These are phyloP conservation scores for Taiwanofungus camphoratus DNA, from an alignment of 1,284 basidiomycete species.

Conservation along the genomic window DNA sequence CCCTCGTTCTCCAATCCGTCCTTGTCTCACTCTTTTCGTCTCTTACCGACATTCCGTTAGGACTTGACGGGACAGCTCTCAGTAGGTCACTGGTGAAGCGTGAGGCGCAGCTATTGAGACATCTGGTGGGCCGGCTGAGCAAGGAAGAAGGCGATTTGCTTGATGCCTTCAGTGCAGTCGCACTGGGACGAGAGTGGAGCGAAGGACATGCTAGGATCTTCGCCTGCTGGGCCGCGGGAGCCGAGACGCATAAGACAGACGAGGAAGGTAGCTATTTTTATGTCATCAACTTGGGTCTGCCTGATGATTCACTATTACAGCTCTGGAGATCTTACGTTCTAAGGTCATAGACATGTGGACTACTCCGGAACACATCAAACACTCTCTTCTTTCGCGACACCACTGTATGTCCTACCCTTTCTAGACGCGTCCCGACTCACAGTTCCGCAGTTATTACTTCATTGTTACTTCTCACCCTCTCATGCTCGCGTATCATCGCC, in stretches of 20 bases:
- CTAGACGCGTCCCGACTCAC: not conserved
- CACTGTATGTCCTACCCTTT: conserved; percentile 44
- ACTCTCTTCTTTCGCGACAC: conserved; percentile 65
- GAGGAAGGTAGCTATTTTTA: conserved; percentile 29
- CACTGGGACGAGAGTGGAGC: conserved; percentile 52
- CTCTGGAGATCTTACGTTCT: conserved; percentile 41
- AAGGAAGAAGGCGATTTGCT: conserved; percentile 45
- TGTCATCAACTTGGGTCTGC: not conserved
- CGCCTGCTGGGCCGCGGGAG: conserved; percentile 55
- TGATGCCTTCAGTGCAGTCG: conserved; percentile 43
- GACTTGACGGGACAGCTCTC: conserved; percentile 26
- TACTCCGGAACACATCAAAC: conserved; percentile 60
- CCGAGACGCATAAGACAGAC: conserved; percentile 27
- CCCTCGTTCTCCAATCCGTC: conserved; percentile 48
- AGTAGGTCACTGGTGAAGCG: conserved; percentile 42
- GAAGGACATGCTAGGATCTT: conserved; percentile 56
- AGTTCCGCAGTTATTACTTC: conserved; percentile 55
- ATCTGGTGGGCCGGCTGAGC: conserved; percentile 42
- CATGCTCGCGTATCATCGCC: conserved; percentile 51
- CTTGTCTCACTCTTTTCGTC: conserved; percentile 53
- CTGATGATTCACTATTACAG: conserved; percentile 25
- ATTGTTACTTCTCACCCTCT: conserved; percentile 59
- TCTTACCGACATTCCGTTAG: conserved; percentile 28
- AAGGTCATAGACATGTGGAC: conserved; percentile 58
- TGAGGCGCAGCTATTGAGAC: conserved; percentile 43